Base-by-base conservation (phyloP, 2,329 filamentous ascomycete genomes). In the Sporothrix inflata region DNA sequence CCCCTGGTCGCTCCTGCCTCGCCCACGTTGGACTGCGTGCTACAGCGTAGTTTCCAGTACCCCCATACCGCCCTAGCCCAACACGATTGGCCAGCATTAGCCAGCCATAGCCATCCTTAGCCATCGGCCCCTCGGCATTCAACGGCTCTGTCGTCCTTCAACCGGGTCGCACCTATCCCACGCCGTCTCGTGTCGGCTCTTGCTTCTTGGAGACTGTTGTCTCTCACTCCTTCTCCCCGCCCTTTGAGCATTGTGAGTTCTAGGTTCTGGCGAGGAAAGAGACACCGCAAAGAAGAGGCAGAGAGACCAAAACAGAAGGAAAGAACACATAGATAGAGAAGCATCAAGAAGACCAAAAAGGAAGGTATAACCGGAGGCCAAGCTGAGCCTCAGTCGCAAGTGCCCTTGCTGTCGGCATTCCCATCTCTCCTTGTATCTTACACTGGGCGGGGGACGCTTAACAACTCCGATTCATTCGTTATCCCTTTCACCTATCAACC, bases 51-150 rank as follows among this genome's bases (percentile, higher is more conserved):
- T 45, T 69, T 45, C 67, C 68, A 61, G 68, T 70, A 42, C 24
- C 42, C 27, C 68, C 49, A 53, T 42, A 24, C 9, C 6, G 40
- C 34, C 34, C 49, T 42, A 27, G 49, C 47, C 16, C 30, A 27
- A 12, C 30, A 42, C 69, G 34, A 53, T 55, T 65, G 30, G 45
- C 57, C 69, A 42, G 30, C n/a, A 7, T 71, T 71, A 70, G 60
- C 60, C 47, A 53, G 69, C 4, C 57, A 63, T 40, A 51, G 12
- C 71, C 71, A 49, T 24, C n/a, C 19, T 42, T 66, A 38, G 47
- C 70, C 70, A 65, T 71, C 57, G 45, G 69, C 38, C 65, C 72
- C 51, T 74, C 72, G 72, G 72, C 67, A 72, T 72, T 69, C 40
- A 34, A 70, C 70, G 72, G 72, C 70, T 67, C 57, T 73, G 63